phyloP scores from a whole-genome alignment of 2,329 filamentous ascomycete genomes.

The Xylariaceae sp. region DNA sequence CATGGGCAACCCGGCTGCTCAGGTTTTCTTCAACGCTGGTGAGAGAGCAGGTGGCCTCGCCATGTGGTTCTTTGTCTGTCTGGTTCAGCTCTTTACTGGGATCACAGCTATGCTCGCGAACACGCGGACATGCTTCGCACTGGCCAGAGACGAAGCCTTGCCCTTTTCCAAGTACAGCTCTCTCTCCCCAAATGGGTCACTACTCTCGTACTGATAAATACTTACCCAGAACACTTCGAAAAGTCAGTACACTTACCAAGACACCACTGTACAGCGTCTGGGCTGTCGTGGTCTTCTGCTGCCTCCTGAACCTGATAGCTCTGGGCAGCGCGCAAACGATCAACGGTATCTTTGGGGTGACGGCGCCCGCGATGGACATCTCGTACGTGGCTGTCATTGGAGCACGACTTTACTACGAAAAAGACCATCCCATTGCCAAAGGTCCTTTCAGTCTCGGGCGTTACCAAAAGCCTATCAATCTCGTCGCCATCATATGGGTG shows the following conservation, averaged over 20 bases:
- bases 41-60: slow-evolving; percentile 50
- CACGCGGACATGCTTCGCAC: slow-evolving; percentile 59
- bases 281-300: slow-evolving; percentile 57
- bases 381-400: slow-evolving; percentile 58
- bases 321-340: slow-evolving; percentile 47
- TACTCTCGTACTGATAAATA: background rate
- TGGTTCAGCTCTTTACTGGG: slow-evolving; percentile 62
- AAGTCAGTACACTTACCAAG: slow-evolving; percentile 47
- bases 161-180: slow-evolving; percentile 55
- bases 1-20: slow-evolving; percentile 56
- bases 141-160: slow-evolving; percentile 55
- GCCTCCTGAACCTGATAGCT: slow-evolving; percentile 45
- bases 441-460: slow-evolving; percentile 54
- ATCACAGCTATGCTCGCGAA: slow-evolving; percentile 61
- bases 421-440: slow-evolving; percentile 47
- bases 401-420: slow-evolving; percentile 49
- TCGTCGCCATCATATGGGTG: slow-evolving; percentile 56
- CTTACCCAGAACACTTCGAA: slow-evolving; percentile 20
- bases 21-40: slow-evolving; percentile 56
- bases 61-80: slow-evolving; percentile 59
- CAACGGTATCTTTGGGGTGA: slow-evolving; percentile 48
- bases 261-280: slow-evolving; percentile 61
- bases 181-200: slow-evolving; percentile 6
- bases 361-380: slow-evolving; percentile 46
- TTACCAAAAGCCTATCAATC: slow-evolving; percentile 52